These are phyloP conservation scores for Crithidia thermophila DNA, from an alignment of 208 protist species.

Conservation along the genomic window DNA sequence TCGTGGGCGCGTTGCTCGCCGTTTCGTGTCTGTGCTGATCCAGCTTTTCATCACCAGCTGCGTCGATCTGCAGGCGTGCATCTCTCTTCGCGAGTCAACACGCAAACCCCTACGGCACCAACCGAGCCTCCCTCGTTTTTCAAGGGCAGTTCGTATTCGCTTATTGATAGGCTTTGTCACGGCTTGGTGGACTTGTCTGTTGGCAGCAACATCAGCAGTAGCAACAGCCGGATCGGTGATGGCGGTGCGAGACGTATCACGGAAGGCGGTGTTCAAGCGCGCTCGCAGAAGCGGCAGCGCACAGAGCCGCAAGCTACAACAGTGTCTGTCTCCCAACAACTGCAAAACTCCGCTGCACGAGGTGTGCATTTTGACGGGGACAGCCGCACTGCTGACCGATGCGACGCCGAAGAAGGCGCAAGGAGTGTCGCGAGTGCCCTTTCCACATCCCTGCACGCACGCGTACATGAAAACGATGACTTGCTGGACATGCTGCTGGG, in stretches of 20 bases:
- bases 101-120: not conserved
- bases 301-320: no score
- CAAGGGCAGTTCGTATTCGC: not conserved
- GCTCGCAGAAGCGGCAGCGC: no score
- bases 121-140: no score
- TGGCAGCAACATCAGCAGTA: no score
- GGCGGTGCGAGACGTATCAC: no score
- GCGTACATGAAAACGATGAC: conserved; percentile 38
- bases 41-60: conserved; percentile 21
- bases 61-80: not conserved
- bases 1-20: conserved; percentile 25
- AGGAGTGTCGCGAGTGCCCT: not conserved
- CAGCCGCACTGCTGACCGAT: not conserved
- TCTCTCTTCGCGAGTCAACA: not conserved
- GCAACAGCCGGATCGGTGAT: no score
- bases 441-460: conserved; percentile 24
- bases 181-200: conserved; percentile 1
- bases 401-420: not conserved
- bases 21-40: conserved; percentile 28
- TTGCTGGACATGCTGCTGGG: conserved; percentile 34
- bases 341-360: no score
- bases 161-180: conserved; percentile 27
- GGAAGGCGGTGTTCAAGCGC: conserved; percentile 15
- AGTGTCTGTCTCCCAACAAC: no score
- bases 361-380: no score